Evolutionary conservation across 2,329 filamentous ascomycete species (phyloP).

Genomic region (Colletotrichum liriopes): DNA sequence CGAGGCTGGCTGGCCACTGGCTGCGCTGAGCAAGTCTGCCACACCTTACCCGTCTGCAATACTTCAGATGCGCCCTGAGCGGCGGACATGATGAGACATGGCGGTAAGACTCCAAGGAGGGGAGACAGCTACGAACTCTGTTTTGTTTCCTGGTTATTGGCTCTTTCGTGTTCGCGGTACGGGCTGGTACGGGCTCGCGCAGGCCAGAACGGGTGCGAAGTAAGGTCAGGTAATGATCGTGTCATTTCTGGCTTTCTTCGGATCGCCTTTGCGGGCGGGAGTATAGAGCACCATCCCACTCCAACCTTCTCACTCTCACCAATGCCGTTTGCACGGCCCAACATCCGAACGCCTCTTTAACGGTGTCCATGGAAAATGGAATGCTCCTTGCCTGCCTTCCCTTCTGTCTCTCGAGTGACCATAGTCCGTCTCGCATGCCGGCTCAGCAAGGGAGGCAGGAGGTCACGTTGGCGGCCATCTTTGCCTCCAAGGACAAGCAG

Average conservation of each 20-base stretch:
- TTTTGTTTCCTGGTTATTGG: slow-evolving; percentile 14
- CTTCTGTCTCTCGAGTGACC: slow-evolving; percentile 1
- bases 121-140: slow-evolving; percentile 39
- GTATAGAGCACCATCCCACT: background rate
- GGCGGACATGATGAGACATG: slow-evolving; percentile 38
- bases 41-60: slow-evolving; percentile 32
- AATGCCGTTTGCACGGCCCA: slow-evolving; percentile 9
- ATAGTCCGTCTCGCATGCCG: slow-evolving; percentile 23
- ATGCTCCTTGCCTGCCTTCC: background rate
- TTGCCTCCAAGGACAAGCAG: slow-evolving; percentile 24
- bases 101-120: slow-evolving; percentile 31
- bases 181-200: background rate
- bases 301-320: background rate
- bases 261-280: slow-evolving; percentile 1
- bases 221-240: slow-evolving; percentile 2
- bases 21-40: slow-evolving; percentile 27
- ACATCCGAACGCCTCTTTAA: background rate
- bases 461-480: slow-evolving; percentile 13
- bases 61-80: slow-evolving; percentile 41
- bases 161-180: background rate
- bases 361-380: background rate
- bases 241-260: slow-evolving; percentile 31
- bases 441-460: slow-evolving; percentile 13
- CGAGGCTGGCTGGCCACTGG: slow-evolving; percentile 27
- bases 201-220: too few species aligned